A percentile compares a stretch with the other conserved stretches of the same genome.
phyloP scores from a whole-genome alignment of 768 basidiomycete species.

The Cubamyces sp. region DNA sequence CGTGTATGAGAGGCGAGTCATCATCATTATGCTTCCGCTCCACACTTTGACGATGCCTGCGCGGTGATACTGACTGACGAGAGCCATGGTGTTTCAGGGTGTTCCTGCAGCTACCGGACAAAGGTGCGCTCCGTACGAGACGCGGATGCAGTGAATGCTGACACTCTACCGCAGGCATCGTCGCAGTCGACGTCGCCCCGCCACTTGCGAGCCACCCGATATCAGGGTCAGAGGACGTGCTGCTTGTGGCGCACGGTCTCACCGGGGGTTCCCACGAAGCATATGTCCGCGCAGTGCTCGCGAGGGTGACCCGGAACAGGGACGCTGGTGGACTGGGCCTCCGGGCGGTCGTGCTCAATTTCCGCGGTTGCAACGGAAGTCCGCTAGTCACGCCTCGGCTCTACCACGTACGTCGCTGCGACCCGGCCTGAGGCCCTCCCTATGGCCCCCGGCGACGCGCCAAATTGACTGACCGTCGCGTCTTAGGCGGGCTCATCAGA shows the following conservation, averaged over 20 bases:
- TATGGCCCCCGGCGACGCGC: not conserved
- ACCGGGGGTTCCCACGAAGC: slow-evolving; percentile 33
- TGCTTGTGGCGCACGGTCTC: slow-evolving; percentile 32
- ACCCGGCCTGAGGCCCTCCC: not conserved
- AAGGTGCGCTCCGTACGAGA: slow-evolving; percentile 49
- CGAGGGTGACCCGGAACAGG: slow-evolving; percentile 14
- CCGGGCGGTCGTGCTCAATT: slow-evolving; percentile 32
- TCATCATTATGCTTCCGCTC: not conserved
- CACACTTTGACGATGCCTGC: not conserved
- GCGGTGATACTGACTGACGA: not conserved
- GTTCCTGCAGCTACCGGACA: slow-evolving; percentile 54
- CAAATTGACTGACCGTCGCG: not conserved
- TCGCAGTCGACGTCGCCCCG: slow-evolving; percentile 31
- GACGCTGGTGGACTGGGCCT: slow-evolving; percentile 24
- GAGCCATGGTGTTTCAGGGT: slow-evolving; percentile 35
- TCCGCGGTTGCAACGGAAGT: slow-evolving; percentile 30
- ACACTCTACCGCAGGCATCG: slow-evolving; percentile 22
- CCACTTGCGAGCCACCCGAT: slow-evolving; percentile 21
- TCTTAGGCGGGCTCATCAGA: slow-evolving; percentile 31
- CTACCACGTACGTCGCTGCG: slow-evolving; percentile 27
- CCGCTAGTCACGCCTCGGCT: slow-evolving; percentile 30
- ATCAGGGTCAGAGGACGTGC: slow-evolving; percentile 17
- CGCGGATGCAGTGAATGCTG: not conserved
- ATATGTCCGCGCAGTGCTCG: slow-evolving; percentile 29
- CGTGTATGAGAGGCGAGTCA: slow-evolving; percentile 52